These are phyloP conservation scores for Pythium aquatile DNA, from an alignment of 352 stramenopile genomes.

Conservation along the genomic window DNA sequence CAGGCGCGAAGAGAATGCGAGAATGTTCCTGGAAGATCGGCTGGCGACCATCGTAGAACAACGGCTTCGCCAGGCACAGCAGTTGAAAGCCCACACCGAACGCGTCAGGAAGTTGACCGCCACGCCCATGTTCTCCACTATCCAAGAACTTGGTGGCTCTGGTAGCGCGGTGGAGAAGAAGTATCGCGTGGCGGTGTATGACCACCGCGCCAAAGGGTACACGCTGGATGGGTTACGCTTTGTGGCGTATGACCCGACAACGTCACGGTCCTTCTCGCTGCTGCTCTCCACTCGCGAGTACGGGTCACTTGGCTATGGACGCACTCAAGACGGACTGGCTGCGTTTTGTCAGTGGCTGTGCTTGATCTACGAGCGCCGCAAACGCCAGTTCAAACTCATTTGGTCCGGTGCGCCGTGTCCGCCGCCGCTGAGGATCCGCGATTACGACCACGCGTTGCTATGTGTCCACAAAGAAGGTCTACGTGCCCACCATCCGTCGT, in stretches of 20 bases:
- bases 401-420: constrained; percentile 59
- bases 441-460: constrained; percentile 44
- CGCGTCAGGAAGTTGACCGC: constrained; percentile 39
- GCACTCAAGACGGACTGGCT: constrained; percentile 35
- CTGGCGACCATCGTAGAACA: constrained; percentile 29
- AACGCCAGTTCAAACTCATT: constrained; percentile 46
- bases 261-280: constrained; percentile 36
- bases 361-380: constrained; percentile 53
- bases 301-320: constrained; percentile 46
- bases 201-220: constrained; percentile 44
- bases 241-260: constrained; percentile 49
- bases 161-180: constrained; percentile 28
- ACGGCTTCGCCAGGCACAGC: constrained; percentile 12
- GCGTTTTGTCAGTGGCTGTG: constrained; percentile 65
- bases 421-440: constrained; percentile 46
- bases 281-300: constrained; percentile 47
- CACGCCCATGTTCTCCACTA: constrained; percentile 12
- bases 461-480: constrained; percentile 68
- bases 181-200: constrained; percentile 44
- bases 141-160: constrained; percentile 10
- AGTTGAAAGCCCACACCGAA: constrained; percentile 17
- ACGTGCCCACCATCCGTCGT: constrained; percentile 9
- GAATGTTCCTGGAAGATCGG: constrained; percentile 52
- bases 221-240: constrained; percentile 44
- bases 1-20: constrained; percentile 40